Conservation (phyloP, 176 grass and related monocot species). For the Aegilops bicornis region DNA sequence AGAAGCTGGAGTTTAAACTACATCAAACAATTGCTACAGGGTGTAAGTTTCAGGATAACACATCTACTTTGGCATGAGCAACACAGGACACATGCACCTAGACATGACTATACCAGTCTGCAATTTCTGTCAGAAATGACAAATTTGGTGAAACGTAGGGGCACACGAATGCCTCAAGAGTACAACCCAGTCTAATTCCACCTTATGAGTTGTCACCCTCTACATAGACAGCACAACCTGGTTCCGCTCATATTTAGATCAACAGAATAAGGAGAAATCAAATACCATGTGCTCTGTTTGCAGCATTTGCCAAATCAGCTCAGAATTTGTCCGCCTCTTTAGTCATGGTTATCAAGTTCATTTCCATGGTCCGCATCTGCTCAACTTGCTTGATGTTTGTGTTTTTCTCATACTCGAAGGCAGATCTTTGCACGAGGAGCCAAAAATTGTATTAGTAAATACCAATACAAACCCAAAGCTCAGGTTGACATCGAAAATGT, state of each 20-base stretch:
- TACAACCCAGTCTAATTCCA: neutral
- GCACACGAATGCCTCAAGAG: neutral
- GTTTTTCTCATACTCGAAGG: slow-evolving; percentile 85
- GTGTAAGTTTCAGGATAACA: neutral
- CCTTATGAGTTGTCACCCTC: neutral
- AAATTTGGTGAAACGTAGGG: neutral
- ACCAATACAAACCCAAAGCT: slow-evolving; percentile 9
- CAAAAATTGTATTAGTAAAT: slow-evolving; percentile 25
- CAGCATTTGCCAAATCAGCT: slow-evolving; percentile 57
- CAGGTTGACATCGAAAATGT: slow-evolving; percentile 20
- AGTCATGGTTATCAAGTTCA: slow-evolving; percentile 81
- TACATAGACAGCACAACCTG: neutral
- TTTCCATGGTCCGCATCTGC: slow-evolving; percentile 81
- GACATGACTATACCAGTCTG: neutral
- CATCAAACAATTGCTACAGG: neutral
- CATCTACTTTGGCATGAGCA: neutral
- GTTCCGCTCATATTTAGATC: neutral
- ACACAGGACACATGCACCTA: neutral
- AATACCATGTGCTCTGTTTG: slow-evolving; percentile 58
- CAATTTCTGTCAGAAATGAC: neutral
- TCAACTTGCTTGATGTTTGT: slow-evolving; percentile 84
- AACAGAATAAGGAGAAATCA: neutral
- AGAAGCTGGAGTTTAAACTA: neutral
- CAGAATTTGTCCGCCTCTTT: slow-evolving; percentile 75
- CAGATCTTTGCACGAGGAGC: slow-evolving; percentile 43